These are phyloP conservation scores for Basipetospora chlamydospora DNA, from an alignment of 2,329 filamentous ascomycete species.

Conservation along the genomic window DNA sequence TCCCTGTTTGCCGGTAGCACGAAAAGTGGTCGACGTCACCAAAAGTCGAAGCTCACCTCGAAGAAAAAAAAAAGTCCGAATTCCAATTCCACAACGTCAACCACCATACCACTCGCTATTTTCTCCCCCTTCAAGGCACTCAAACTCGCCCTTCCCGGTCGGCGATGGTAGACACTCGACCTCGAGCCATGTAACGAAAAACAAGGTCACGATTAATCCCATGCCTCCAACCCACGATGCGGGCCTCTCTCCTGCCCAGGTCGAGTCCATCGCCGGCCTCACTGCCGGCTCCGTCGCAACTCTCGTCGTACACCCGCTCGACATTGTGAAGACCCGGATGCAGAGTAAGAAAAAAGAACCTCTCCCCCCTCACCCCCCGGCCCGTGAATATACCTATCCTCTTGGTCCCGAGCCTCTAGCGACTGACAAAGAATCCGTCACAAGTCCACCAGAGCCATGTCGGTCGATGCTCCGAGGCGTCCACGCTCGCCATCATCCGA, in stretches of 20 bases:
- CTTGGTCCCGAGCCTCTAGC: too few relatives aligned
- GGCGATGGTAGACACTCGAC: conserved; percentile 12
- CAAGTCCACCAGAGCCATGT: conserved; percentile 35
- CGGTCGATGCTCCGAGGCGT: conserved; percentile 15
- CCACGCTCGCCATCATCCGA: conserved; percentile 38
- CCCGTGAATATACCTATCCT: background rate
- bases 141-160: background rate
- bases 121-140: too few relatives aligned
- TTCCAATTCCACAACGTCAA: too few relatives aligned
- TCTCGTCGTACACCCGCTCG: conserved; percentile 77
- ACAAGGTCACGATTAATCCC: conserved; percentile 12
- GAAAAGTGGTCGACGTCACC: too few relatives aligned
- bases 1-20: too few relatives aligned
- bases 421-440: too few relatives aligned
- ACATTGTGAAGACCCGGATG: conserved; percentile 91
- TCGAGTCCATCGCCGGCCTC: conserved; percentile 84
- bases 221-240: conserved; percentile 36
- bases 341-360: too few relatives aligned
- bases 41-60: too few relatives aligned
- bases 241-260: conserved; percentile 57
- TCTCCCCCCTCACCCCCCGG: conserved; percentile 4
- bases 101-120: too few relatives aligned
- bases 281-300: conserved; percentile 79
- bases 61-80: too few relatives aligned
- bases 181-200: background rate